Percentiles rank a stretch among this genome's conserved stretches.
Conservation (phyloP, 768 basidiomycete species). For the Clathrus columnatus region DNA sequence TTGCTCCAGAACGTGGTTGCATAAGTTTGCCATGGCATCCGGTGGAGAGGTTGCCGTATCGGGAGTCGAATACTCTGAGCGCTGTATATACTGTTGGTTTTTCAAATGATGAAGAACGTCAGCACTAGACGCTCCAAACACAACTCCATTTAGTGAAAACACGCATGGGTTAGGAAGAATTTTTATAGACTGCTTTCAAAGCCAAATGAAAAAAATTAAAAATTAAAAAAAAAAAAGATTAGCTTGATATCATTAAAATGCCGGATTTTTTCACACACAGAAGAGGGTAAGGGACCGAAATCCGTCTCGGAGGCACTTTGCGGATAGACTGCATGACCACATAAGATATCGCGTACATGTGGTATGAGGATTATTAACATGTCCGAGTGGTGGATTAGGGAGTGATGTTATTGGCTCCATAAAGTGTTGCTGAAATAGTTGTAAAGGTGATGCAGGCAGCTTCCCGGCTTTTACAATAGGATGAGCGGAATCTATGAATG, state of each 20-base stretch:
- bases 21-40: slow-evolving; percentile 75
- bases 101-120: slow-evolving; percentile 86
- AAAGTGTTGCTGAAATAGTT: slow-evolving; percentile 64
- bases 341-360: slow-evolving; percentile 72
- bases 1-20: slow-evolving; percentile 78
- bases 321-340: slow-evolving; percentile 75
- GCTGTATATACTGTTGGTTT: slow-evolving; percentile 70
- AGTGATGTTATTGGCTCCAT: slow-evolving; percentile 46
- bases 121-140: slow-evolving; percentile 72
- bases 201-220: no score
- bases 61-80: slow-evolving; percentile 43
- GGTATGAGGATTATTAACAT: slow-evolving; percentile 76
- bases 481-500: slow-evolving; percentile 79
- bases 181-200: slow-evolving; percentile 54
- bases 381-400: slow-evolving; percentile 50
- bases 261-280: slow-evolving; percentile 32
- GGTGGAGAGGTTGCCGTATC: slow-evolving; percentile 27
- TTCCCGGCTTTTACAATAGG: slow-evolving; percentile 70
- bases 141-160: slow-evolving; percentile 78
- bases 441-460: slow-evolving; percentile 48
- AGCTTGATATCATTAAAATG: neutral
- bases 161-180: slow-evolving; percentile 80
- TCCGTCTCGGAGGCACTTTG: slow-evolving; percentile 53
- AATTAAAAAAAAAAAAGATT: no score
- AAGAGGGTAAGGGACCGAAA: slow-evolving; percentile 35